A percentile compares a stretch with the other conserved stretches of the same genome.
Evolutionary conservation across 169 alveolate genomes (phyloP).

Genomic region (Babesia ovata): DNA sequence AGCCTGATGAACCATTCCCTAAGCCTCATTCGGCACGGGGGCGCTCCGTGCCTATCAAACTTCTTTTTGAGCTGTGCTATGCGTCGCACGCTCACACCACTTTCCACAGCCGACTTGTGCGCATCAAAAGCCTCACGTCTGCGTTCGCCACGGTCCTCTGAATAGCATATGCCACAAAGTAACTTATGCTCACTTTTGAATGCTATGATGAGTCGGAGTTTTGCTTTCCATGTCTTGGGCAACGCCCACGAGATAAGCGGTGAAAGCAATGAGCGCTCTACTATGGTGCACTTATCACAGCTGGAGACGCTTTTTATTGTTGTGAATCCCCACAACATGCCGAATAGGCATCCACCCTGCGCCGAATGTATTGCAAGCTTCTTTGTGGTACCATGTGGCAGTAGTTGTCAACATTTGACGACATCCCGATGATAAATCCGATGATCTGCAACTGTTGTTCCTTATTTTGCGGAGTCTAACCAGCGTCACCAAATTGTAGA

Average conservation of each 20-base stretch:
- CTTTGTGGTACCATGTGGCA: conserved; percentile 71
- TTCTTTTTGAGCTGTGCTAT: conserved; percentile 56
- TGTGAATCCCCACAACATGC: conserved; percentile 79
- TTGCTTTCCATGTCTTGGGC: conserved; percentile 38
- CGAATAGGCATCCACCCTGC: conserved; percentile 82
- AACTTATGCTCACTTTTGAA: conserved; percentile 41
- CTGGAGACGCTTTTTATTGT: conserved; percentile 81
- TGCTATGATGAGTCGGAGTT: conserved; percentile 40
- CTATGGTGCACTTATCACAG: conserved; percentile 71
- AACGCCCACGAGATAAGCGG: conserved; percentile 69
- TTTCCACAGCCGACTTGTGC: conserved; percentile 50
- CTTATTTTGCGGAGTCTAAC: conserved; percentile 12
- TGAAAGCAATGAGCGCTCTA: conserved; percentile 64
- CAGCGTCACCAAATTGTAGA: conserved; percentile 70
- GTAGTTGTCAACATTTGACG: conserved; percentile 82
- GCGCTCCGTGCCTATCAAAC: conserved; percentile 68
- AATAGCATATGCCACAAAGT: background rate
- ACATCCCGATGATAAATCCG: conserved; percentile 77
- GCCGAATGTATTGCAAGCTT: background rate
- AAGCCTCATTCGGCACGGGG: conserved; percentile 71
- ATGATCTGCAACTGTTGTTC: conserved; percentile 32
- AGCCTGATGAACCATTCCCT: conserved; percentile 73
- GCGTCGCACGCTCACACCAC: conserved; percentile 18
- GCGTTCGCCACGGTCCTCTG: conserved; percentile 65
- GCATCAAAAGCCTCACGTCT: conserved; percentile 51